These are phyloP conservation scores for Barnettozyma pratensis DNA, from an alignment of 805 yeast species.

Conservation along the genomic window DNA sequence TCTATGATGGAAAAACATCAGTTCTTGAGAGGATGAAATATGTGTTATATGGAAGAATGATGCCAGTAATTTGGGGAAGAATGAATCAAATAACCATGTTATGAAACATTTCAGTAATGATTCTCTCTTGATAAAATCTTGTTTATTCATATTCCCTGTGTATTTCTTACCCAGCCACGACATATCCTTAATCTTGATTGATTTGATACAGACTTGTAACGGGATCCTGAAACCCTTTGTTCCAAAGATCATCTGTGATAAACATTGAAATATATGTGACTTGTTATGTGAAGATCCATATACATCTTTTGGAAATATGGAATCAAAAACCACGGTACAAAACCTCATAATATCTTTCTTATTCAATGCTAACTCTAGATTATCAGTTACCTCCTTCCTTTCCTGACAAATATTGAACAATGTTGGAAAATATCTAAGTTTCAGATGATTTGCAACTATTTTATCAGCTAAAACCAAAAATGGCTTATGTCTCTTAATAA, in stretches of 20 bases:
- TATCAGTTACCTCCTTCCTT: conserved; percentile 12
- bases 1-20: conserved; percentile 51
- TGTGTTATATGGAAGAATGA: conserved; percentile 68
- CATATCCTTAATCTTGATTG: conserved; percentile 40
- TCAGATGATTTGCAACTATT: conserved; percentile 31
- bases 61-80: conserved; percentile 43
- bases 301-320: conserved; percentile 43
- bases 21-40: conserved; percentile 33
- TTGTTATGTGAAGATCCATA: conserved; percentile 54
- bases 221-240: conserved; percentile 33
- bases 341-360: conserved; percentile 36
- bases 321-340: conserved; percentile 37
- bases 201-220: conserved; percentile 28
- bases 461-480: conserved; percentile 13
- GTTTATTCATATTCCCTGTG: conserved; percentile 28
- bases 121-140: conserved; percentile 37
- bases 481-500: conserved; percentile 18
- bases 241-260: conserved; percentile 35
- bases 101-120: conserved; percentile 38
- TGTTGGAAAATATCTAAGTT: conserved; percentile 32
- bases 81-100: conserved; percentile 49
- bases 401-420: conserved; percentile 31
- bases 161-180: conserved; percentile 45
- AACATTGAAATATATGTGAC: conserved; percentile 29
- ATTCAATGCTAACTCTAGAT: conserved; percentile 30